phyloP scores from a whole-genome alignment of 768 basidiomycete species.

The Panellus pusillus region DNA sequence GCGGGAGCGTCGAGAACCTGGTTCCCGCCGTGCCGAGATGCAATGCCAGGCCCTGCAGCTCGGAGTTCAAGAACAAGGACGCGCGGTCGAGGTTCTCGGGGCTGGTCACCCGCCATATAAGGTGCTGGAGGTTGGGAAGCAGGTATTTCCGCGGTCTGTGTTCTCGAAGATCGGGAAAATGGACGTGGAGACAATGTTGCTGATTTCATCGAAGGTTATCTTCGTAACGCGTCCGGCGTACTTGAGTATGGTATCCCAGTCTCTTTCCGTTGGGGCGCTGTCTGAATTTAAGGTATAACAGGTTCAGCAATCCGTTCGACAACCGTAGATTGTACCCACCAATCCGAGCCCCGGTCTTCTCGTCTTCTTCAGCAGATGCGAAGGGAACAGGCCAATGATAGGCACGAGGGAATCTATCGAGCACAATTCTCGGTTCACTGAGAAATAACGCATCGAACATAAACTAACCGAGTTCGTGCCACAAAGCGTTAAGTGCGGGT shows the following conservation, averaged over 20 bases:
- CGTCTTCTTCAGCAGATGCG: constrained; percentile 63
- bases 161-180: constrained; percentile 68
- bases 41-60: constrained; percentile 57
- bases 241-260: constrained; percentile 66
- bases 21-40: constrained; percentile 49
- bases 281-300: neutral
- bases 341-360: constrained; percentile 75
- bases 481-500: constrained; percentile 68
- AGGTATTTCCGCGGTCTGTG: constrained; percentile 62
- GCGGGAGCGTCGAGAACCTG: constrained; percentile 57
- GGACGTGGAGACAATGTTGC: constrained; percentile 61
- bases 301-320: constrained; percentile 32
- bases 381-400: constrained; percentile 70
- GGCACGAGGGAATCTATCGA: constrained; percentile 62
- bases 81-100: constrained; percentile 64
- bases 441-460: neutral
- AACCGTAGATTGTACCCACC: constrained; percentile 52
- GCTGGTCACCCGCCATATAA: constrained; percentile 74
- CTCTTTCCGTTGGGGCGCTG: constrained; percentile 53
- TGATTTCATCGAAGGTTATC: constrained; percentile 67
- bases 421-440: neutral
- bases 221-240: constrained; percentile 70
- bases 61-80: constrained; percentile 64
- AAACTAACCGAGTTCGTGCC: constrained; percentile 59
- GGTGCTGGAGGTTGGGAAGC: constrained; percentile 65